phyloP scores from a whole-genome alignment of 2,329 filamentous ascomycete genomes.

The Cladosporium sp. region DNA sequence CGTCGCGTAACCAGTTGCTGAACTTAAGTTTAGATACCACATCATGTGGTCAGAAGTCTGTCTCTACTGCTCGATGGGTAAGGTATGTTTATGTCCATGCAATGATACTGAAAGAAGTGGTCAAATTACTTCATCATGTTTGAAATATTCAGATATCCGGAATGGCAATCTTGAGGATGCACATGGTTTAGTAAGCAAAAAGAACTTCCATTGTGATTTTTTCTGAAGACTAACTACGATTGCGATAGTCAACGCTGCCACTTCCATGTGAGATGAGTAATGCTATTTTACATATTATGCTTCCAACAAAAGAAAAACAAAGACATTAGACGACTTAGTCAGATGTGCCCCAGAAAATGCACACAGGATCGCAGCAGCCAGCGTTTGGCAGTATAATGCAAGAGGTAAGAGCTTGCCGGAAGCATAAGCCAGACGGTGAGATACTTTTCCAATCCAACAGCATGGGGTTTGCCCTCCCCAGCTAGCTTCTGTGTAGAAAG shows the following conservation, averaged over 20 bases:
- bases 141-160: neutral
- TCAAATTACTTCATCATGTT: neutral
- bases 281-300: constrained; percentile 4
- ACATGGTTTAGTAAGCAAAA: neutral
- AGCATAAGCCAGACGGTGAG: constrained; percentile 14
- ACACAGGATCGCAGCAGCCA: constrained; percentile 3
- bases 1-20: neutral
- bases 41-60: neutral
- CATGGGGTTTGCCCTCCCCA: constrained; percentile 10
- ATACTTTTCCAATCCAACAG: constrained; percentile 21
- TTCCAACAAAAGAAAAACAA: neutral
- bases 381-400: neutral
- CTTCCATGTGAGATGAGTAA: neutral
- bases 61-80: neutral
- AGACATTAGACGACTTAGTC: constrained; percentile 1
- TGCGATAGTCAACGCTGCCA: constrained; percentile 2
- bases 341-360: constrained; percentile 14
- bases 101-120: neutral
- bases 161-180: neutral
- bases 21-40: neutral
- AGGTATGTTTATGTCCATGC: neutral
- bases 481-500: constrained; percentile 22
- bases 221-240: constrained; percentile 4
- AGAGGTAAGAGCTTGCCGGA: constrained; percentile 15
- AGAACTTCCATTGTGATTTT: neutral